Conservation (phyloP, 352 stramenopile species). For the Phytophthora sp. region DNA sequence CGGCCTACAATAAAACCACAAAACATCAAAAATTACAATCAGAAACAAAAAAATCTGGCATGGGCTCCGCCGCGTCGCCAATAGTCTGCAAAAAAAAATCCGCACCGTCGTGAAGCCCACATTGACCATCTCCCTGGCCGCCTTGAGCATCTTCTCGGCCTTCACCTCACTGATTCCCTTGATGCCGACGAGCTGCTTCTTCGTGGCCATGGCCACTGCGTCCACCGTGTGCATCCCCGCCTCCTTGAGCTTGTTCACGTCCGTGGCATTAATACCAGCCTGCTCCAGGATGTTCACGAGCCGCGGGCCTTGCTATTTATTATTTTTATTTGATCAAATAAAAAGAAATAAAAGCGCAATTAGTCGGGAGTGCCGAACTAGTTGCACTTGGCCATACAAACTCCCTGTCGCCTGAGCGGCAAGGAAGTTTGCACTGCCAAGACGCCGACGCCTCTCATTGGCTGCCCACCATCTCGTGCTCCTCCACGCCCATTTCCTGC, state of each 20-base stretch:
- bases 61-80: background rate
- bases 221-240: conserved; percentile 98
- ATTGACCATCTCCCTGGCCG: conserved; percentile 96
- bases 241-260: conserved; percentile 99
- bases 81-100: background rate
- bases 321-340: background rate
- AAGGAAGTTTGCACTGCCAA: too few relatives aligned
- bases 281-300: conserved; percentile 94
- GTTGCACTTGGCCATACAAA: conserved; percentile 36
- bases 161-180: conserved; percentile 99
- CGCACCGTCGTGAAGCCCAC: conserved; percentile 99
- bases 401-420: too few relatives aligned
- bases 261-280: conserved; percentile 96
- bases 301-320: conserved; percentile 69
- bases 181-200: conserved; percentile 97
- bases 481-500: conserved; percentile 39
- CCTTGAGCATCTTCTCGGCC: conserved; percentile 98
- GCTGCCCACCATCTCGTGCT: conserved; percentile 63
- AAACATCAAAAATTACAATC: background rate
- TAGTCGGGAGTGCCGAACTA: conserved; percentile 2
- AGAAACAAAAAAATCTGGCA: conserved; percentile 10
- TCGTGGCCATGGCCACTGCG: conserved; percentile 97
- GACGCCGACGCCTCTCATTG: too few relatives aligned
- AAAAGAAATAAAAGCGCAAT: conserved; percentile 17
- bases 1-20: conserved; percentile 56